phyloP scores from a whole-genome alignment of 257 asterid genomes.

The Rehmannia glutinosa region DNA sequence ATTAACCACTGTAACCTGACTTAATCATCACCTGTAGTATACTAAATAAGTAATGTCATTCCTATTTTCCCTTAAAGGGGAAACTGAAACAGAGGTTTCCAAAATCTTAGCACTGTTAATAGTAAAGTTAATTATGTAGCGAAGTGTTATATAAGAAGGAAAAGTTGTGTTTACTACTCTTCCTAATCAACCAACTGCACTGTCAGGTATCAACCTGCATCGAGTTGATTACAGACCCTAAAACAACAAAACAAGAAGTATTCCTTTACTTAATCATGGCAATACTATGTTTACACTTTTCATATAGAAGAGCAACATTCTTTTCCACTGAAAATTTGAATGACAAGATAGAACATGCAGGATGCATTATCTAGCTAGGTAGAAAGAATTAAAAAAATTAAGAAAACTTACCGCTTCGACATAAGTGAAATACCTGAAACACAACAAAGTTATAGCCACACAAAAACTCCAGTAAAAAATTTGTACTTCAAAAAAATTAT shows the following conservation, averaged over 20 bases:
- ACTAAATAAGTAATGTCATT: not conserved
- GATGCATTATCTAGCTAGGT: no score
- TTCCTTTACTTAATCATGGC: not conserved
- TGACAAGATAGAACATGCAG: not conserved
- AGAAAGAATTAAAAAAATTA: no score
- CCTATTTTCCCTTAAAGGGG: not conserved
- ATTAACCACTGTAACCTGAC: not conserved
- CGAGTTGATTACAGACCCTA: no score
- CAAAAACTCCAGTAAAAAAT: not conserved
- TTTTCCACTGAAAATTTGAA: not conserved
- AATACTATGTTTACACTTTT: no score
- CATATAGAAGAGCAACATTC: not conserved
- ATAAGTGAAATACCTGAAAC: not conserved
- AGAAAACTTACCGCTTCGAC: no score
- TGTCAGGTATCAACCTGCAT: not conserved
- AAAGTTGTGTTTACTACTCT: not conserved
- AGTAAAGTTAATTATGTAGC: not conserved
- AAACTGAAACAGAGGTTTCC: not conserved
- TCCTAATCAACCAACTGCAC: not conserved
- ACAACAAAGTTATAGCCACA: not conserved
- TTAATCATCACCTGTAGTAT: slow-evolving; percentile 18
- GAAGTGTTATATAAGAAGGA: not conserved
- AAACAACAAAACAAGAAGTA: no score
- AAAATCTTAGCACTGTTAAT: no score
- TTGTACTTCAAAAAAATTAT: no score